Base-by-base conservation (phyloP, 371 early-diverging fungal species). In the Circinella minor region DNA sequence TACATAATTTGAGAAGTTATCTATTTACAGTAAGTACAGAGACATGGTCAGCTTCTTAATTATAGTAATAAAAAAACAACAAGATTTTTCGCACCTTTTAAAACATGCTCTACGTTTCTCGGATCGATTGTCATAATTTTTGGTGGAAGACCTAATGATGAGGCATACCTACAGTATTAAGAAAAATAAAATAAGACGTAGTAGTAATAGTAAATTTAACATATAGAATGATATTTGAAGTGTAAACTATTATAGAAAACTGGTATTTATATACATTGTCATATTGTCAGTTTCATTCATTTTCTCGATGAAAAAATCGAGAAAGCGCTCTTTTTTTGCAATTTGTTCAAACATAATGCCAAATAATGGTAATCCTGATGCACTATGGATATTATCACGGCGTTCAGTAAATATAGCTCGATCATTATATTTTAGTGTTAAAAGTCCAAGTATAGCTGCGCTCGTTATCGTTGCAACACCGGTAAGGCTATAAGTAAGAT, bases 1-100 rank as follows among this genome's bases (percentile, higher is more conserved):
- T 49, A 73, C 71, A 34, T 85, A 88, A 69, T 82, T 81, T 37
- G 81, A 83, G 74, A 84, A 85, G 66, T 87, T 77, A 43, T 43
- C 43, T 43, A 43, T 43, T 43, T 9, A 43, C 27, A 27, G 2
- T 27, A 27, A 27, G 27, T 43, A 9, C 6, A 43, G 1, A 43
- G 43, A 11, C 43, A 43, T 43, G 1, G 55, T 34, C 71, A 27
- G 27, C 27, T 27, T 27, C 27, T 2, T 27, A 27, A 27, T 27
- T 51, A 64, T 6, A 61, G 39, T 36, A 57, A 14, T 17, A 4
- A 63, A 27, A 27, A 27, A 27, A 27, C 2, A 27, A 2, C 27
- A 27, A 27, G 27, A 27, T 27, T 27, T 27, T 10, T 18, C 11
- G 63, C 67, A 73, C 76, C 54, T 46, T 73, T 76, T 8, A 76